Evolutionary conservation across 2,329 filamentous ascomycete species (phyloP).

Genomic region (Lanzia echinophila): DNA sequence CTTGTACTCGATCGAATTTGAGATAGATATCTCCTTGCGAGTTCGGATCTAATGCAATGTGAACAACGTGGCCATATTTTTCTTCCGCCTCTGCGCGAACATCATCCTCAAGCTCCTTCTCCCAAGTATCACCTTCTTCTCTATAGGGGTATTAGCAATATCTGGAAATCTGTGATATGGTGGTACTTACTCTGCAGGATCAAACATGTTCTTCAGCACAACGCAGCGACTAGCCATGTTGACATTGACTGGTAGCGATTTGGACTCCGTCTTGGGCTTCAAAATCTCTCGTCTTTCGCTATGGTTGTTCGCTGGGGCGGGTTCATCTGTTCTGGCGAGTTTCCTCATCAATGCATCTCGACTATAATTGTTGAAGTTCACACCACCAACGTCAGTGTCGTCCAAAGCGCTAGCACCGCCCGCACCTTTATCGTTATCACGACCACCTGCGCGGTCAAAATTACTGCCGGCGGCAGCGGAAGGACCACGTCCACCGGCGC

Average conservation of each 20-base stretch:
- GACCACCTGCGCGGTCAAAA: constrained; percentile 85
- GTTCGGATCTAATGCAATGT: constrained; percentile 91
- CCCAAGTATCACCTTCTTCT: constrained; percentile 80
- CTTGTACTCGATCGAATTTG: constrained; percentile 93
- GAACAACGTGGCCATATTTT: constrained; percentile 95
- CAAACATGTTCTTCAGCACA: constrained; percentile 91
- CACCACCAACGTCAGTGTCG: constrained; percentile 93
- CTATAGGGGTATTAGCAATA: constrained; percentile 43
- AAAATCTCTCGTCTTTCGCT: constrained; percentile 66
- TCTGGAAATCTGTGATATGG: not conserved
- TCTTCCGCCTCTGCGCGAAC: constrained; percentile 86
- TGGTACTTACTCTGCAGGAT: constrained; percentile 73
- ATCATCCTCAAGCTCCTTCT: constrained; percentile 90
- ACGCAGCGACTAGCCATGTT: constrained; percentile 92
- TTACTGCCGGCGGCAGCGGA: constrained; percentile 68
- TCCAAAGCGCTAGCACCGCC: constrained; percentile 91
- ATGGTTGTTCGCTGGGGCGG: constrained; percentile 47
- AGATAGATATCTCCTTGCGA: constrained; percentile 95
- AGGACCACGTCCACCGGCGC: constrained; percentile 77
- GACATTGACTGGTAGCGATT: constrained; percentile 75
- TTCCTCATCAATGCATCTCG: constrained; percentile 98
- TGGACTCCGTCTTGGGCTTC: constrained; percentile 73
- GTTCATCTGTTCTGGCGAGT: constrained; percentile 90
- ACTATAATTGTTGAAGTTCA: constrained; percentile 99
- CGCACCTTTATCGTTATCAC: constrained; percentile 80